A percentile compares a stretch with the other conserved stretches of the same genome.
Conservation (phyloP, 83 land plant species). For the Larix sibirica region DNA sequence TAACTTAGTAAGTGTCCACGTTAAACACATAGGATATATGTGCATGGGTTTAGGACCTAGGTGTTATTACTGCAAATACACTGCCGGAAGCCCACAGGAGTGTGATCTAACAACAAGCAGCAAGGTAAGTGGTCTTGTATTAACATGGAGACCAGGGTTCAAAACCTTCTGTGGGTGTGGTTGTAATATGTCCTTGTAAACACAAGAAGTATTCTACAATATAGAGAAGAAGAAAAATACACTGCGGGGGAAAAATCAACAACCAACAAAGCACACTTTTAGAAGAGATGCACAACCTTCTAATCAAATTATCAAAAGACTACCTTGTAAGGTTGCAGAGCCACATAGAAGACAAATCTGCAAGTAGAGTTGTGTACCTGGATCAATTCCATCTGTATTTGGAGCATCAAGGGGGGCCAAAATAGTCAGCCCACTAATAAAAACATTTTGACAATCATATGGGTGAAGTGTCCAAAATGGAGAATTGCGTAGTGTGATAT, state of each 20-base stretch:
- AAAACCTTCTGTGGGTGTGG: too few species aligned
- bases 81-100: background rate
- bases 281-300: background rate
- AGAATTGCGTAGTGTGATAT: slow-evolving; percentile 83
- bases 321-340: background rate
- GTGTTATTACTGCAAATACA: background rate
- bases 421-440: slow-evolving; percentile 70
- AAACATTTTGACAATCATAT: slow-evolving; percentile 86
- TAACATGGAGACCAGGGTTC: too few species aligned
- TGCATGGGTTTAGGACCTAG: background rate
- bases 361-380: slow-evolving; percentile 46
- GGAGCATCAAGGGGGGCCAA: slow-evolving; percentile 85
- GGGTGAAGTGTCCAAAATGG: slow-evolving; percentile 97
- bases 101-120: too few species aligned
- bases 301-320: background rate
- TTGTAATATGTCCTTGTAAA: too few species aligned
- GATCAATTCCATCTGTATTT: slow-evolving; percentile 96
- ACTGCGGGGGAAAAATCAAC: background rate
- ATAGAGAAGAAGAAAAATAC: background rate
- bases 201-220: too few species aligned
- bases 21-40: background rate
- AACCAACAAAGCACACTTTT: background rate
- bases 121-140: too few species aligned
- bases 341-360: background rate
- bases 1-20: background rate